Evolutionary conservation across 2,329 filamentous ascomycete species (phyloP).

Genomic region (Pseudogymnoascus sp.): DNA sequence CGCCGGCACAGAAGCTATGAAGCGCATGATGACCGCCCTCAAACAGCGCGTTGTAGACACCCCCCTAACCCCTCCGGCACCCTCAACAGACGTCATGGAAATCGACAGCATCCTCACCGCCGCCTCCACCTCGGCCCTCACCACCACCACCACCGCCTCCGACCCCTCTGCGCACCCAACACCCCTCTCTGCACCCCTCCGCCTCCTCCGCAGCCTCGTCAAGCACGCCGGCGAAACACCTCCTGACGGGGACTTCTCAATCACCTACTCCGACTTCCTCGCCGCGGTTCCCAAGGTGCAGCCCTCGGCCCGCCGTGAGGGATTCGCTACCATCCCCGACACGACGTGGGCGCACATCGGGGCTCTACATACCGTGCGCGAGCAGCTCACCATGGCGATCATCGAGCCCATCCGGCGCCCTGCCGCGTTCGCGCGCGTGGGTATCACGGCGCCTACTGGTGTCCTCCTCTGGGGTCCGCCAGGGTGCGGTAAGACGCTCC

Average conservation of each 20-base stretch:
- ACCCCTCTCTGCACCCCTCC: constrained; percentile 25
- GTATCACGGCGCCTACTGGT: constrained; percentile 73
- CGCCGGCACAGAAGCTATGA: constrained; percentile 30
- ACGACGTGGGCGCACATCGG: constrained; percentile 92
- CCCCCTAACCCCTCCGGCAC: background rate
- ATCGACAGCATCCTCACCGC: constrained; percentile 20
- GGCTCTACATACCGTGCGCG: constrained; percentile 68
- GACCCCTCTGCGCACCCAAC: constrained; percentile 2
- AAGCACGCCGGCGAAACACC: constrained; percentile 42
- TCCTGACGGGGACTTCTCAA: constrained; percentile 45
- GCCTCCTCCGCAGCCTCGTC: constrained; percentile 43
- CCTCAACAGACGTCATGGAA: constrained; percentile 22
- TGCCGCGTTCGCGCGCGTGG: constrained; percentile 64
- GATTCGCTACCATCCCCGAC: constrained; percentile 87
- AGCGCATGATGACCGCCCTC: constrained; percentile 27
- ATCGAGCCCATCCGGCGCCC: constrained; percentile 83
- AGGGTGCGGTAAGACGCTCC: constrained; percentile 90
- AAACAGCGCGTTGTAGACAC: constrained; percentile 19
- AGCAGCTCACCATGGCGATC: constrained; percentile 76
- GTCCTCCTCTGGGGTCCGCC: constrained; percentile 95
- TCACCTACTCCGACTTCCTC: constrained; percentile 63
- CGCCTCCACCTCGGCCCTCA: constrained; percentile 1
- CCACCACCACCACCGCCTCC: constrained; percentile 19
- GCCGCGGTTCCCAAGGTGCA: constrained; percentile 66
- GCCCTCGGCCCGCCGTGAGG: constrained; percentile 80